These are phyloP conservation scores for Monilinia polystroma DNA, from an alignment of 2,329 filamentous ascomycete species.

Conservation along the genomic window DNA sequence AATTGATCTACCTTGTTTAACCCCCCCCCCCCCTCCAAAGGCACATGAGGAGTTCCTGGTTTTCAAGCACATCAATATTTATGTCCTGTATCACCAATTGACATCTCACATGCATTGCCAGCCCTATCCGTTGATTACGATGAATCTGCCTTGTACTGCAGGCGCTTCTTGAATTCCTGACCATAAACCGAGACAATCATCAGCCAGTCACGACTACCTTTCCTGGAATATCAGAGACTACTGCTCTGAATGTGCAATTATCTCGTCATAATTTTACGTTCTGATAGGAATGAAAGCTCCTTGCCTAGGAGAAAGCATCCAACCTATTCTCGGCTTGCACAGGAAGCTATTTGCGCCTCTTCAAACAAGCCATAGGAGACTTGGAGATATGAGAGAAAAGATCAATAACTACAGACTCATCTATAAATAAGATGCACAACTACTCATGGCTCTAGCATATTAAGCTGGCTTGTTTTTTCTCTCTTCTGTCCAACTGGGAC, in stretches of 20 bases:
- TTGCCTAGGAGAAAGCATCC: background rate
- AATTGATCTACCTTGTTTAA: background rate
- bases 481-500: background rate
- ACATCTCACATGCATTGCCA: background rate
- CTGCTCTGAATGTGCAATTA: background rate
- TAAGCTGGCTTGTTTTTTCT: background rate
- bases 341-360: background rate
- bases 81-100: background rate
- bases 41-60: background rate
- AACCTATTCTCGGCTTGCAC: background rate
- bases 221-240: background rate
- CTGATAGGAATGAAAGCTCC: background rate
- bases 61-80: background rate
- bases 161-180: background rate
- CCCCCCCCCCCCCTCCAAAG: background rate
- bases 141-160: background rate
- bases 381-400: background rate
- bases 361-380: background rate
- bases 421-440: background rate
- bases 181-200: background rate
- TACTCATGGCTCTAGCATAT: background rate
- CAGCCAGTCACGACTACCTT: background rate
- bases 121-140: too few relatives aligned
- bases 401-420: background rate
- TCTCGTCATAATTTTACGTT: too few relatives aligned